A percentile compares a stretch with the other conserved stretches of the same genome.
Conservation (phyloP, 2,329 filamentous ascomycete genomes). For the Pseudopyrenochaeta lycopersici region DNA sequence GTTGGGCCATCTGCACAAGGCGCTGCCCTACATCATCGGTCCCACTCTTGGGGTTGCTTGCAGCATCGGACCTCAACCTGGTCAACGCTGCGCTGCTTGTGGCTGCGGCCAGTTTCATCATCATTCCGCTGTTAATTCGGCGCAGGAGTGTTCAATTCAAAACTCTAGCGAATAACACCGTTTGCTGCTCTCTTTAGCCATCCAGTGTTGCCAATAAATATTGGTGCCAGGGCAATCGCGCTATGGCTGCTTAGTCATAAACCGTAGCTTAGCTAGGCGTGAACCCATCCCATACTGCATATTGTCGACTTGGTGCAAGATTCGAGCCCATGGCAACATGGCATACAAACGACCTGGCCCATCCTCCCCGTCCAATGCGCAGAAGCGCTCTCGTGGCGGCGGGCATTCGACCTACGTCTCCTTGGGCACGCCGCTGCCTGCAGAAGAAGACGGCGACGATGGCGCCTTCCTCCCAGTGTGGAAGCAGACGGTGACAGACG, state of each 20-base stretch:
- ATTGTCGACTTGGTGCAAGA: too few species aligned
- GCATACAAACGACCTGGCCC: conserved; percentile 45
- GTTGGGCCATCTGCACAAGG: background rate
- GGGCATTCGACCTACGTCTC: conserved; percentile 47
- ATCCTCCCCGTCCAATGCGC: conserved; percentile 47
- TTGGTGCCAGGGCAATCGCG: background rate
- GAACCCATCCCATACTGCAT: background rate
- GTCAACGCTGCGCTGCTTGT: background rate
- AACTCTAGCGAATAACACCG: too few species aligned
- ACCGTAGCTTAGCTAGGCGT: background rate
- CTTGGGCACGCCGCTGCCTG: conserved; percentile 80
- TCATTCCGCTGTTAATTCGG: too few species aligned
- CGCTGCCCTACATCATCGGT: conserved; percentile 22
- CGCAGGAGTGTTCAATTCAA: too few species aligned
- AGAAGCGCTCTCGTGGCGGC: conserved; percentile 78
- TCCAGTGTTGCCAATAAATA: background rate
- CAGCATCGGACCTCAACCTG: conserved; percentile 2
- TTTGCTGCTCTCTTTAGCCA: background rate
- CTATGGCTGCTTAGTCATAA: background rate
- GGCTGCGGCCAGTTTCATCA: too few species aligned
- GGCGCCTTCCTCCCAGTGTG: conserved; percentile 93
- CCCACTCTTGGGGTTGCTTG: conserved; percentile 10
- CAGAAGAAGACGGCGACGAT: conserved; percentile 82
- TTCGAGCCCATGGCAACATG: too few species aligned
- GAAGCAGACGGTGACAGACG: conserved; percentile 97